Conservation (phyloP, 2,329 filamentous ascomycete species). For the Aotearoamyces nothofagi region DNA sequence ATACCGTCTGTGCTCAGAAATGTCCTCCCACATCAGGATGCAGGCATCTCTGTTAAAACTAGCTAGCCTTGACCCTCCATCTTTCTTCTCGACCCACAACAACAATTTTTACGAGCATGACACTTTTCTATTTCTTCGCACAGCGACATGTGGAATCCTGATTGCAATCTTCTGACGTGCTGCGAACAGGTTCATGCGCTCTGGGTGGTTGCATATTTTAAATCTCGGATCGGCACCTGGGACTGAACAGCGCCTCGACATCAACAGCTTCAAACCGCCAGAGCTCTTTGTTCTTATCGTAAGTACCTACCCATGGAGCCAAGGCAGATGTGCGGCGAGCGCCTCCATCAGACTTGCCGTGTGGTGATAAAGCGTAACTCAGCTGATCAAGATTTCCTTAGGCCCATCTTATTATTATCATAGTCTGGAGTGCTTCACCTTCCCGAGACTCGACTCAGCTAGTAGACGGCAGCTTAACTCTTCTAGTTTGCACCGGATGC, state of each 20-base stretch:
- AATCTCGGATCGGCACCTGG: constrained; percentile 3
- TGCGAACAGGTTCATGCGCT: constrained; percentile 12
- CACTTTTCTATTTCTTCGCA: too few species aligned
- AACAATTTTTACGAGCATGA: too few species aligned
- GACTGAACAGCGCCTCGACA: constrained; percentile 3
- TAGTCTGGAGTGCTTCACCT: constrained; percentile 12
- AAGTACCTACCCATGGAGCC: constrained; percentile 9
- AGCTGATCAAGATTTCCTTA: constrained; percentile 11
- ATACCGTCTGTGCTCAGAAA: too few species aligned
- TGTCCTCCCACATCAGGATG: too few species aligned
- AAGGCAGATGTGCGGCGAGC: background rate
- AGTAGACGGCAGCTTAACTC: constrained; percentile 10
- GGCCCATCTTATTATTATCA: background rate
- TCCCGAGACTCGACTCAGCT: constrained; percentile 16
- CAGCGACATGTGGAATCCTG: too few species aligned
- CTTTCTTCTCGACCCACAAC: too few species aligned
- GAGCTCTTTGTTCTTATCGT: constrained; percentile 12
- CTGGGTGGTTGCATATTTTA: constrained; percentile 18
- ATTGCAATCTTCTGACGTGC: constrained; percentile 1
- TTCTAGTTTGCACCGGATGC: constrained; percentile 8
- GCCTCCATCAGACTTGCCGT: background rate
- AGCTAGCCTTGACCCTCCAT: too few species aligned
- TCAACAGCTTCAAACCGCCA: constrained; percentile 15
- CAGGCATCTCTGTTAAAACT: too few species aligned
- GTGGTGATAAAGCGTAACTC: background rate